Evolutionary conservation across 1,284 basidiomycete species (phyloP), one percentile per base, ranked within the genome.

Genomic region (Entoloma clypeatum): DNA sequence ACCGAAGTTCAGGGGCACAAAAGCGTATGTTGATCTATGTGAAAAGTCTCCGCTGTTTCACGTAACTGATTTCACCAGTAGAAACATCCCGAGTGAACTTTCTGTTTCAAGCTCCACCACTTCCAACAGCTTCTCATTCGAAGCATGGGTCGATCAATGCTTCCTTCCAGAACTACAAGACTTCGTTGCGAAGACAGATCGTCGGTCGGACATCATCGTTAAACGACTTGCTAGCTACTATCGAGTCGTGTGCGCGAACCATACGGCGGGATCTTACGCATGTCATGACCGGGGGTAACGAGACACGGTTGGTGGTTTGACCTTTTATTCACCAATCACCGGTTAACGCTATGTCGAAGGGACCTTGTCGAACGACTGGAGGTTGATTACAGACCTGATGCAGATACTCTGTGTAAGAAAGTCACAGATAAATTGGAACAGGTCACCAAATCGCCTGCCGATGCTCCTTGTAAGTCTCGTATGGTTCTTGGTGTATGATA

Each of bases 101-200:
- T 49, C 57, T 86, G 9, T 86, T 84, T 56, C 67, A 68, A 39
- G 58, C 74, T 5, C 70, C 74, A 14, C 63, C 72, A 8, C 57
- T 74, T 41, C 73, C 74, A 17, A 58, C 68, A 2, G 50, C 71
- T 4, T 64, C 72, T 7, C 70, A 71, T 39, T 51, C 62, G 4
- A 59, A 64, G 17, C 54, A 65, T 13, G 69, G 63, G 23, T 56
- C 68, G 14, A 62, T 66, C n/a, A 65, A 73, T 43, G 58, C 62
- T 8, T 65, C 75, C 2, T 79, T 86, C 53, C 68, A 71, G 30
- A 75, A 70, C 52, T 86, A 83, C 53, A 76, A 74, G 47, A 51
- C 60, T 11, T 57, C 71, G 4, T 58, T 89, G 29, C 72, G 68
- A 39, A 72, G 70, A 38, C 82, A 81, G 47, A 63, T 86, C 14